These are phyloP conservation scores for Trichoderma sp. DNA, from an alignment of 2,329 filamentous ascomycete genomes.

Conservation along the genomic window DNA sequence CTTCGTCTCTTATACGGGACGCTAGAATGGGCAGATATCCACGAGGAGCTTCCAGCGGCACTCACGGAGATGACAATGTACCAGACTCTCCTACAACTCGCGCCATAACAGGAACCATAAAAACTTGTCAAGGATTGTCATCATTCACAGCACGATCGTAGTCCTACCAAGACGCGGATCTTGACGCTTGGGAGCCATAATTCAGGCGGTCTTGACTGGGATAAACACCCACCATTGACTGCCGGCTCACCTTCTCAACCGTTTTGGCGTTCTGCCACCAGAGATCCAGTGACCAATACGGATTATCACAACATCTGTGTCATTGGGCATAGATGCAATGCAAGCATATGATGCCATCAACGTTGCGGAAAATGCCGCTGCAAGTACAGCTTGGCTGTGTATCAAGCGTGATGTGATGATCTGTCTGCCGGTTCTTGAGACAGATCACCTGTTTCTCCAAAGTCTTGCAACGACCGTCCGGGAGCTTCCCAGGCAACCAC, in stretches of 20 bases:
- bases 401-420: background rate
- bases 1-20: background rate
- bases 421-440: background rate
- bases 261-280: background rate
- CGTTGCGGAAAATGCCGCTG: background rate
- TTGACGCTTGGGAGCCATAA: background rate
- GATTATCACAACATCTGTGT: background rate
- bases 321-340: background rate
- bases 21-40: background rate
- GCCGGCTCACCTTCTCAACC: background rate
- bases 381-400: background rate
- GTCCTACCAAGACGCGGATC: background rate
- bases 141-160: background rate
- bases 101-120: background rate
- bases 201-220: background rate
- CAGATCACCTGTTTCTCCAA: background rate
- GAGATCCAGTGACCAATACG: background rate
- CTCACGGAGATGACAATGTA: background rate
- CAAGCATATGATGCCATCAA: background rate
- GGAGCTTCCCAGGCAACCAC: background rate
- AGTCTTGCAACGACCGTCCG: background rate
- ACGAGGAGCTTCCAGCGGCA: background rate
- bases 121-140: background rate
- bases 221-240: background rate
- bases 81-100: background rate